A percentile compares a stretch with the other conserved stretches of the same genome.
These are phyloP conservation scores for Acacia melanoxylon DNA, from an alignment of 306 rosid genomes.

Conservation along the genomic window DNA sequence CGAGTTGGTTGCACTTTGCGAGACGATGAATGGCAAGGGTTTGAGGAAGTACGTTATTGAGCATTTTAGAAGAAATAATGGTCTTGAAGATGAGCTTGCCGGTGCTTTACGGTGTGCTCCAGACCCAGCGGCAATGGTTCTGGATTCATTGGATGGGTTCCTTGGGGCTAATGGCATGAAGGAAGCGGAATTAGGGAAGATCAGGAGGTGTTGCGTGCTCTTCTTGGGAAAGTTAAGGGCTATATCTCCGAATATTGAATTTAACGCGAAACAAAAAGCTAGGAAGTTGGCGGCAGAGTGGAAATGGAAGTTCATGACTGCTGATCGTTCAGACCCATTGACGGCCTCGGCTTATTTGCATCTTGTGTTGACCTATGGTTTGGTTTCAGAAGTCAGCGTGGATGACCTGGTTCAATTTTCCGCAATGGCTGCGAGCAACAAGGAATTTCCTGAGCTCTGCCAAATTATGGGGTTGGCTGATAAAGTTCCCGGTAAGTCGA, in stretches of 20 bases:
- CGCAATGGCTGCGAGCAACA: constrained; percentile 36
- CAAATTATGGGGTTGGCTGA: constrained; percentile 42
- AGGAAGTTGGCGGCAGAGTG: constrained; percentile 54
- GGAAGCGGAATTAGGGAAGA: constrained; percentile 32
- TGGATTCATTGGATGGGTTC: constrained; percentile 67
- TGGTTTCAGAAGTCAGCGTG: constrained; percentile 47
- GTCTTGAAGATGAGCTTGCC: constrained; percentile 50
- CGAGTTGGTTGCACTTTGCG: constrained; percentile 49
- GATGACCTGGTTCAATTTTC: constrained; percentile 61
- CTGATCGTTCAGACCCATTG: constrained; percentile 26
- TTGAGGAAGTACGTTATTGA: constrained; percentile 48
- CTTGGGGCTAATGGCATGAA: constrained; percentile 1
- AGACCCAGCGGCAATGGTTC: constrained; percentile 55
- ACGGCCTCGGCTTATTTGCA: constrained; percentile 61
- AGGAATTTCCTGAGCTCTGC: constrained; percentile 52
- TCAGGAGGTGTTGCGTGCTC: constrained; percentile 54
- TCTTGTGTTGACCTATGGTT: constrained; percentile 59
- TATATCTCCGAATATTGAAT: constrained; percentile 37
- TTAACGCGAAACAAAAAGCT: constrained; percentile 49
- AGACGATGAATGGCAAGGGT: constrained; percentile 66
- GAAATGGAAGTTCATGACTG: constrained; percentile 45
- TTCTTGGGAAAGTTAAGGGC: constrained; percentile 57
- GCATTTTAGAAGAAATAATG: constrained; percentile 33
- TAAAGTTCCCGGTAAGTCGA: constrained; percentile 45
- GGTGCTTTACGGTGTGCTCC: constrained; percentile 49